These are phyloP conservation scores for Stropharia rugosoannulata DNA, from an alignment of 768 basidiomycete species.

Conservation along the genomic window DNA sequence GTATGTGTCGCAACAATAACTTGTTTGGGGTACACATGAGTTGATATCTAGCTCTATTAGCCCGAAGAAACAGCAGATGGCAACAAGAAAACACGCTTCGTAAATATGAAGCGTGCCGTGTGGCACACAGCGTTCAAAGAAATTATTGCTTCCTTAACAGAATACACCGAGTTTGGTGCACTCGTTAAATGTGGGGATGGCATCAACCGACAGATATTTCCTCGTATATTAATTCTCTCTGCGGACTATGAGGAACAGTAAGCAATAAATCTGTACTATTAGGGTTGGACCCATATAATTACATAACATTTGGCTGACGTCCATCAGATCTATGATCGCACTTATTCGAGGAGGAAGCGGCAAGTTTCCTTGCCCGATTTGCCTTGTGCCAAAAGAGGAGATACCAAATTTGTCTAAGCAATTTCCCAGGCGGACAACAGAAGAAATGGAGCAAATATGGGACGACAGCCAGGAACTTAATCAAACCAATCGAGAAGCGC, in stretches of 20 bases:
- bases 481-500: background rate
- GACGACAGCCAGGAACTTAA: background rate
- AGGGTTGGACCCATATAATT: background rate
- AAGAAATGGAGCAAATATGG: background rate
- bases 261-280: background rate
- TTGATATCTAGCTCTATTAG: background rate
- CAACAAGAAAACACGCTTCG: background rate
- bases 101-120: background rate
- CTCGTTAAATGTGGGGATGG: background rate
- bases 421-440: background rate
- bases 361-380: slow-evolving; percentile 31
- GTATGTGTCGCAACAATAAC: slow-evolving; percentile 12
- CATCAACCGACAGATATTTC: background rate
- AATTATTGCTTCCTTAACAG: background rate
- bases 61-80: background rate
- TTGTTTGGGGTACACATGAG: background rate
- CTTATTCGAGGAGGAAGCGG: slow-evolving; percentile 23
- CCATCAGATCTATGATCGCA: background rate
- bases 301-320: background rate
- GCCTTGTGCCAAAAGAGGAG: slow-evolving; percentile 23
- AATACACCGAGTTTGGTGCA: background rate
- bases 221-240: background rate
- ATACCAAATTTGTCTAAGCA: background rate
- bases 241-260: slow-evolving; percentile 1
- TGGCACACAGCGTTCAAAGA: background rate